Conservation (phyloP, 164 flowering plant species). For the Vitis riparia region DNA sequence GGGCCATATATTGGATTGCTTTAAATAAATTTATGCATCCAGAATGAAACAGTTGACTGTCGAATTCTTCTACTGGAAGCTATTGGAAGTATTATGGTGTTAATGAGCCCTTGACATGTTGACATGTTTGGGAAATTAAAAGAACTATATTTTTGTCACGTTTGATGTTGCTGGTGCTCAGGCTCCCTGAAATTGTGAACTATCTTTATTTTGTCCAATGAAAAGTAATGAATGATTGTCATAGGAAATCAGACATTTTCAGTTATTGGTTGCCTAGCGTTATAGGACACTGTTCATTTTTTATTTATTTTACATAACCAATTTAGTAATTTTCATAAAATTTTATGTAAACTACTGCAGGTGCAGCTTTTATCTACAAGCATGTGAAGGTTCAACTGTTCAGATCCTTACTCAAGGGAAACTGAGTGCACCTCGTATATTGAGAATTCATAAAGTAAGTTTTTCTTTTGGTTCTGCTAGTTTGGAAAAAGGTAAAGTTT, state of each 20-base stretch:
- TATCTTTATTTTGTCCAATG: too few species aligned
- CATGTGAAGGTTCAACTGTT: conserved; percentile 86
- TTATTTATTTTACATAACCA: too few species aligned
- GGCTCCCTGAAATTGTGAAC: neutral
- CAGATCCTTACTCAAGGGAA: conserved; percentile 96
- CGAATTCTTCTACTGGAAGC: too few species aligned
- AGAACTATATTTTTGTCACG: neutral
- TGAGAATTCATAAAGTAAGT: conserved; percentile 89
- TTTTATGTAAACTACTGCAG: conserved; percentile 35
- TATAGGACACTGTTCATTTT: neutral
- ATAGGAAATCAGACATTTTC: neutral
- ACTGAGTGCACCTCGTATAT: conserved; percentile 93
- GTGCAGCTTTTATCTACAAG: conserved; percentile 92
- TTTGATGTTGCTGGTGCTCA: neutral
- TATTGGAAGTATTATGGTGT: too few species aligned
- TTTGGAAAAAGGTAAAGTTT: neutral
- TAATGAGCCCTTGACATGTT: neutral
- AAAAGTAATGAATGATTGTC: neutral
- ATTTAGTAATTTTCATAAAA: neutral
- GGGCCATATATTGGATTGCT: too few species aligned
- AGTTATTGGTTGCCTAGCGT: neutral
- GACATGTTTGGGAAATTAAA: neutral
- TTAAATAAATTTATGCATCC: too few species aligned
- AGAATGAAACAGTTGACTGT: too few species aligned
- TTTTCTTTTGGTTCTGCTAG: neutral